phyloP scores from a whole-genome alignment of 441 rosid species.

The Mallotus repandus region DNA sequence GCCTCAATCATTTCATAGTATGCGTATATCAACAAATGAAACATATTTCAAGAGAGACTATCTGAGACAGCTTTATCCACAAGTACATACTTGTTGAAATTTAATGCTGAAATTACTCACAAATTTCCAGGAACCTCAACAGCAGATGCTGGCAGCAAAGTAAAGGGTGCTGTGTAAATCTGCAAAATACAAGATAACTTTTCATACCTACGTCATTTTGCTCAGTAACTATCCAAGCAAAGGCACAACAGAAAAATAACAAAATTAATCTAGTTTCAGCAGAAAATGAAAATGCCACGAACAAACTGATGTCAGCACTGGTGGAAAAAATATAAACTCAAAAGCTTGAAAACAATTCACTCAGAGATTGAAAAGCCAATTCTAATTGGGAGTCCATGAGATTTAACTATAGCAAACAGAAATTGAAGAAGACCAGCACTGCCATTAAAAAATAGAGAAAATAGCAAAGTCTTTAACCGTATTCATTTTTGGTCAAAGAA shows the following conservation, averaged over 20 bases:
- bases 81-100: slow-evolving; percentile 1
- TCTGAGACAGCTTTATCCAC: not conserved
- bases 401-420: not conserved
- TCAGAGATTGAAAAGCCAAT: not conserved
- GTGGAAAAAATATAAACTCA: not conserved
- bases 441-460: not conserved
- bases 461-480: not conserved
- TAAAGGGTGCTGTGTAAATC: slow-evolving; percentile 67
- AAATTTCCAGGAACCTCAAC: slow-evolving; percentile 80
- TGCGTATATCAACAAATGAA: not conserved
- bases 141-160: slow-evolving; percentile 62
- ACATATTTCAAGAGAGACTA: not conserved
- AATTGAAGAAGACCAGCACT: not conserved
- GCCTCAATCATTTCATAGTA: not conserved
- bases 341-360: not conserved
- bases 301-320: not conserved
- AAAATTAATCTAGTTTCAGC: not conserved
- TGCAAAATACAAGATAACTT: slow-evolving; percentile 27
- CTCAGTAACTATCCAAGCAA: slow-evolving; percentile 1
- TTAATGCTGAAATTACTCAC: slow-evolving; percentile 44
- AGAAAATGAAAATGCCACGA: not conserved
- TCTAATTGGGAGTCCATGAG: too few relatives aligned
- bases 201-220: slow-evolving; percentile 1
- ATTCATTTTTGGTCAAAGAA: not conserved
- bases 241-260: not conserved